Evolutionary conservation across 768 basidiomycete species (phyloP).

Genomic region (Mycena rebaudengoi): DNA sequence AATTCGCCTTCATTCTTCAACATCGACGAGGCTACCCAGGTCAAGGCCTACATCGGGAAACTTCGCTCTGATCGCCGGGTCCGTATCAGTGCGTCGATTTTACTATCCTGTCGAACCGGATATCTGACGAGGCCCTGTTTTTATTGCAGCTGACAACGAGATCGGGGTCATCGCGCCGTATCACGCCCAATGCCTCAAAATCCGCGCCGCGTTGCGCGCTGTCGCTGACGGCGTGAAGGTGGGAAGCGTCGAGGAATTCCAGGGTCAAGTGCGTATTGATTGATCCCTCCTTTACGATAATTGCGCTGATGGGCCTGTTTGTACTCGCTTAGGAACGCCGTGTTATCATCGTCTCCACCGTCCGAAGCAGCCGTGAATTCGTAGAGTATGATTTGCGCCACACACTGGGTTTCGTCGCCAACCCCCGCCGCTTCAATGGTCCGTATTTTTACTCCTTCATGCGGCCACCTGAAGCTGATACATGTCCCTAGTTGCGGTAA

Average conservation of each 20-base stretch:
- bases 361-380: constrained; percentile 61
- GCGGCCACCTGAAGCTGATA: background rate
- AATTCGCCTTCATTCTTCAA: constrained; percentile 80
- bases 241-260: constrained; percentile 73
- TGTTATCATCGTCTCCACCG: constrained; percentile 67
- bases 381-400: constrained; percentile 62
- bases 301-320: background rate
- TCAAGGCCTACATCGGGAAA: constrained; percentile 57
- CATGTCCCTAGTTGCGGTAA: constrained; percentile 63
- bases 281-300: background rate
- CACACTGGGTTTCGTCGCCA: constrained; percentile 67
- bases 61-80: constrained; percentile 44
- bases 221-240: constrained; percentile 59
- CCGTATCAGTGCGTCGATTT: constrained; percentile 49
- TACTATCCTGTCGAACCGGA: background rate
- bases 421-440: constrained; percentile 67
- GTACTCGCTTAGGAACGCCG: constrained; percentile 68
- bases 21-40: constrained; percentile 62
- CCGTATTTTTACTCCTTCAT: constrained; percentile 11
- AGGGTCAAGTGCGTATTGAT: constrained; percentile 58
- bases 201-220: constrained; percentile 47
- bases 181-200: constrained; percentile 63
- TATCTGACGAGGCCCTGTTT: background rate
- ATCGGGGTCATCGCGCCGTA: constrained; percentile 73
- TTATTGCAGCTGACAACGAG: constrained; percentile 51